Conservation (phyloP, 371 early-diverging fungal species). For the Mucor velutinosus region DNA sequence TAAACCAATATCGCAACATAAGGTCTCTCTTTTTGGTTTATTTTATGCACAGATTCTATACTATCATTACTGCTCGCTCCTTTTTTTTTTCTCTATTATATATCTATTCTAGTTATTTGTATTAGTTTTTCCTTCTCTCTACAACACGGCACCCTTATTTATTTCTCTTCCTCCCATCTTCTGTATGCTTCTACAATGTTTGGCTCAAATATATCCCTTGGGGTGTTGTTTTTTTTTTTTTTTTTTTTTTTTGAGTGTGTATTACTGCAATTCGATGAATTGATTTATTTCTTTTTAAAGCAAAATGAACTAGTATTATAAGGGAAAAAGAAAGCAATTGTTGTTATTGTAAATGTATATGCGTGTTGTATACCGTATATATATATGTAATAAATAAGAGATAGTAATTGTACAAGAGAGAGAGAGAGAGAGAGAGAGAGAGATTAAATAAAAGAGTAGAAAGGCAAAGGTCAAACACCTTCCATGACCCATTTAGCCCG, state of each 20-base stretch:
- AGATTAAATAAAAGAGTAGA: background rate
- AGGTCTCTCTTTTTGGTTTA: background rate
- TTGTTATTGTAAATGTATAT: background rate
- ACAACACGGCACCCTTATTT: no score
- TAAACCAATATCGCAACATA: background rate
- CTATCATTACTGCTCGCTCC: background rate
- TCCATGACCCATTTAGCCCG: slow-evolving; percentile 20
- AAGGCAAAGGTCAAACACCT: background rate
- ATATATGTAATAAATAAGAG: background rate
- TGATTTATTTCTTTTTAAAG: background rate
- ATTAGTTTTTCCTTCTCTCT: background rate
- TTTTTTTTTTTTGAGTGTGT: no score
- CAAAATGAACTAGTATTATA: background rate
- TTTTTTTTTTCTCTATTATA: background rate
- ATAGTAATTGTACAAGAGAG: background rate
- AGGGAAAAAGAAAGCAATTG: background rate
- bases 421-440: background rate
- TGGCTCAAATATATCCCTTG: no score
- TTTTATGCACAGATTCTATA: background rate
- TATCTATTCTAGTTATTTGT: no score
- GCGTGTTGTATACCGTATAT: background rate
- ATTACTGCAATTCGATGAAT: no score
- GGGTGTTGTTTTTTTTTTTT: no score
- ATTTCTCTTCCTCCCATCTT: no score
- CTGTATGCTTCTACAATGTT: no score